Evolutionary conservation across 192 early-diverging fungal species (phyloP).

Genomic region (Coemansia sp.): DNA sequence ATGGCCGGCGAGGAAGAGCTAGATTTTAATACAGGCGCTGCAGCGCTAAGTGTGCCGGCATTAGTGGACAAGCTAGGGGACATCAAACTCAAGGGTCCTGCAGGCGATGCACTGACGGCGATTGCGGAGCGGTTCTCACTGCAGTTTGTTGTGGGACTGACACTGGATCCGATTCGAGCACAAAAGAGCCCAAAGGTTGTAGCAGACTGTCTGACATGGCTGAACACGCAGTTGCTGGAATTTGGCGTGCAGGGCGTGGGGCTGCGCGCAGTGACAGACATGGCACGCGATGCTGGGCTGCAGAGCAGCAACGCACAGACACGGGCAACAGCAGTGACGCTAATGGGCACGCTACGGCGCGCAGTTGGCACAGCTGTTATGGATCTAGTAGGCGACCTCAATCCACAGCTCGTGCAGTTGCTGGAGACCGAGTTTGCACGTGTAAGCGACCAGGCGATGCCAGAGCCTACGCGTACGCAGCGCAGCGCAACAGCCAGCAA

Average conservation of each 20-base stretch:
- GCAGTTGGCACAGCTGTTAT: slow-evolving; percentile 83
- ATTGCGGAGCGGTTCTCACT: slow-evolving; percentile 78
- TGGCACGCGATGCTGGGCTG: slow-evolving; percentile 73
- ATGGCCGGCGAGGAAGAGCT: slow-evolving; percentile 61
- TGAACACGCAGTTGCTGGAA: slow-evolving; percentile 79
- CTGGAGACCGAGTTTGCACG: slow-evolving; percentile 95
- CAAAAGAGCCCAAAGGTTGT: slow-evolving; percentile 90
- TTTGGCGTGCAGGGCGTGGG: slow-evolving; percentile 85
- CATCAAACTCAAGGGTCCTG: slow-evolving; percentile 86
- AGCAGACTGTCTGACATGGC: slow-evolving; percentile 85
- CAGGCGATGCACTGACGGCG: slow-evolving; percentile 73
- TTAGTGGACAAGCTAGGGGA: slow-evolving; percentile 93
- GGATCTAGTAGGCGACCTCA: slow-evolving; percentile 84
- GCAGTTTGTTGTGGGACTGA: slow-evolving; percentile 77
- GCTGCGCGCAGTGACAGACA: slow-evolving; percentile 77
- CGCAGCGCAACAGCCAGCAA: slow-evolving; percentile 7
- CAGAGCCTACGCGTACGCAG: slow-evolving; percentile 51
- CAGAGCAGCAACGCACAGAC: slow-evolving; percentile 83
- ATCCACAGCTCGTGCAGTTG: slow-evolving; percentile 71
- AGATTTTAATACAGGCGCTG: slow-evolving; percentile 71
- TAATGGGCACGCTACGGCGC: slow-evolving; percentile 78
- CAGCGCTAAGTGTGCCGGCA: slow-evolving; percentile 67
- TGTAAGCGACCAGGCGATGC: slow-evolving; percentile 62
- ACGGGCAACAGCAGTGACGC: slow-evolving; percentile 73
- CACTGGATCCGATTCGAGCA: slow-evolving; percentile 73